A percentile compares a stretch with the other conserved stretches of the same genome.
phyloP scores from a whole-genome alignment of 441 rosid genomes.

The Flueggea neowawraea region DNA sequence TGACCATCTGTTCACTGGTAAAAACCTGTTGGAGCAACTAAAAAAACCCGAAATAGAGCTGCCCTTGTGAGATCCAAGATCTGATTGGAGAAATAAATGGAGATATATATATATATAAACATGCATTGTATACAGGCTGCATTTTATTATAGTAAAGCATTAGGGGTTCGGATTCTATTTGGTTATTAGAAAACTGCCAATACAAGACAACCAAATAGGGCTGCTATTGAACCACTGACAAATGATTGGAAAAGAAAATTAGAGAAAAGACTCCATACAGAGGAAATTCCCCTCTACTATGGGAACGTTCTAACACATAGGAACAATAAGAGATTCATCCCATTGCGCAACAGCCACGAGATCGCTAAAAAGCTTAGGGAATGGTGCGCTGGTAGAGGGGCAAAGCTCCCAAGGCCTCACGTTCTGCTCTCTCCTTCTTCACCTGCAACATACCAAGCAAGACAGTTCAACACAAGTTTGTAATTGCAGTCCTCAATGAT shows the following conservation, averaged over 20 bases:
- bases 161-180: neutral
- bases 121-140: neutral
- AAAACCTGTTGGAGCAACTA: too few species aligned
- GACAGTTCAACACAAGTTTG: neutral
- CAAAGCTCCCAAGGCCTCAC: conserved; percentile 88
- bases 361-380: conserved; percentile 40
- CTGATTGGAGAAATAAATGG: too few species aligned
- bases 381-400: conserved; percentile 84
- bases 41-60: too few species aligned
- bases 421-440: conserved; percentile 74
- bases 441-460: conserved; percentile 43
- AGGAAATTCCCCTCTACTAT: neutral
- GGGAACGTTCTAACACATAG: conserved; percentile 1
- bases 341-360: conserved; percentile 8
- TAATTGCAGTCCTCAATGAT: neutral
- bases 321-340: conserved; percentile 10
- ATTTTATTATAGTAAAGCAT: conserved; percentile 12
- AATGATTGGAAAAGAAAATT: conserved; percentile 12
- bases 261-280: neutral
- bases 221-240: conserved; percentile 5
- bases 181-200: conserved; percentile 21
- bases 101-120: neutral
- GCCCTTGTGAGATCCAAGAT: too few species aligned
- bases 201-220: conserved; percentile 10
- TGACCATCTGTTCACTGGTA: too few species aligned